phyloP scores from a whole-genome alignment of 768 basidiomycete species.

The Cantharellus cinnabarinus region DNA sequence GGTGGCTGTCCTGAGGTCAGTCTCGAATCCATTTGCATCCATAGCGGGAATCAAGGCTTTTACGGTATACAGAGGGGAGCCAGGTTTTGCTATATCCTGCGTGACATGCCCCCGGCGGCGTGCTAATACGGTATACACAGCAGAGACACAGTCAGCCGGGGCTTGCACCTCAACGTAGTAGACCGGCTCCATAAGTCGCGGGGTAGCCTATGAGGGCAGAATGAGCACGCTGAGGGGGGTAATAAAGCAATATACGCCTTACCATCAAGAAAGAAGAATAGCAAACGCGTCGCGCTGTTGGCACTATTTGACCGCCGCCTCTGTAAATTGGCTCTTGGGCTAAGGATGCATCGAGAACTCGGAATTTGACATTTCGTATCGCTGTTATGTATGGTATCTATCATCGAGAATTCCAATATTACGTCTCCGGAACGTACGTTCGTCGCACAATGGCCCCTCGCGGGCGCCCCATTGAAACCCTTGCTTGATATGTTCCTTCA shows the following conservation, averaged over 20 bases:
- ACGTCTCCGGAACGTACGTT: constrained; percentile 46
- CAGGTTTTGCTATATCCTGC: constrained; percentile 93
- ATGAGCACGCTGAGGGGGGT: background rate
- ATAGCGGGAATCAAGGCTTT: constrained; percentile 97
- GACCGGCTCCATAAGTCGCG: constrained; percentile 88
- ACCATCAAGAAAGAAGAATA: constrained; percentile 99
- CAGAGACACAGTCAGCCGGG: constrained; percentile 95
- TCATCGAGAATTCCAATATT: constrained; percentile 2
- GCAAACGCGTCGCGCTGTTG: constrained; percentile 94
- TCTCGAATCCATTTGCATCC: constrained; percentile 97
- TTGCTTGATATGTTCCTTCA: constrained; percentile 92
- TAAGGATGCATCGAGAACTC: constrained; percentile 76
- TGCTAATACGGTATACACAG: constrained; percentile 96
- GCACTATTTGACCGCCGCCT: constrained; percentile 95
- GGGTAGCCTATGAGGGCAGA: constrained; percentile 52
- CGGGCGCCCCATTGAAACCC: constrained; percentile 99
- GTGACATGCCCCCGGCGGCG: constrained; percentile 98
- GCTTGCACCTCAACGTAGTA: constrained; percentile 99
- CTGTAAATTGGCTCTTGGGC: constrained; percentile 95
- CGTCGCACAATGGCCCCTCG: constrained; percentile 94
- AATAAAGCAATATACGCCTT: constrained; percentile 15
- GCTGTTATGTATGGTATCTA: constrained; percentile 26
- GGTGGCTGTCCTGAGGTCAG: constrained; percentile 89
- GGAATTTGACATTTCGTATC: constrained; percentile 97
- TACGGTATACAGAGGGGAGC: constrained; percentile 92